Evolutionary conservation across 306 rosid genomes (phyloP), one percentile per base, ranked within the genome.

Genomic region (Cicer cuneatum): DNA sequence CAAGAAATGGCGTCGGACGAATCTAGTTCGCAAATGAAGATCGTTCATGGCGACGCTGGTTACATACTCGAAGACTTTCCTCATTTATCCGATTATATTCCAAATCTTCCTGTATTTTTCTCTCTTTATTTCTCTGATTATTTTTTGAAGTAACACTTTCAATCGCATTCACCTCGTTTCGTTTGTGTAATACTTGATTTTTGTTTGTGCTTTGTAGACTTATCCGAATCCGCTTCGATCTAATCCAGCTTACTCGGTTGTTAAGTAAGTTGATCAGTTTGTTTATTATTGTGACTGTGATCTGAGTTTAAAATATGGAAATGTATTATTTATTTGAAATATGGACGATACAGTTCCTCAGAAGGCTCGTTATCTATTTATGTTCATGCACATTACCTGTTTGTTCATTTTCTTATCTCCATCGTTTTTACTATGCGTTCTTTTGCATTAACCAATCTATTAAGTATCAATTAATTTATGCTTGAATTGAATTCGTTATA

Each of bases 161-260:
- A 19, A 33, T 75, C 68, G 18, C 12, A 45, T 69, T 79, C 13
- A 15, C 15, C 53, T 53, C 29, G 8, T 1, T 24, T 73, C n/a
- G 41, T 43, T 64, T 57, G 5, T 67, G 16, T 35, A 1, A 64
- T 14, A n/a, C 13, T 45, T 54, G 45, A 18, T 66, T 67, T n/a
- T 65, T 66, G 69, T 15, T 18, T 80, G 78, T 49, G 67, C 59
- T 15, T 18, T 81, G 81, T 83, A 94, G 98, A 92, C 92, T 4
- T 81, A 82, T 81, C 73, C 88, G 5, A 94, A 94, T 90, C 99
- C 96, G 0, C 79, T 94, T 80, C 97, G 95, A 77, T 89, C 91
- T 73, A 94, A 92, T 89, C 96, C 98, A 60, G 96, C 98, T 9
- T 94, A 92, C 82, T 94, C 99, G 39, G 99, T 92, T 13, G 99